Base-by-base conservation (phyloP, 192 early-diverging fungal genomes). In the Entomortierella parvispora region DNA sequence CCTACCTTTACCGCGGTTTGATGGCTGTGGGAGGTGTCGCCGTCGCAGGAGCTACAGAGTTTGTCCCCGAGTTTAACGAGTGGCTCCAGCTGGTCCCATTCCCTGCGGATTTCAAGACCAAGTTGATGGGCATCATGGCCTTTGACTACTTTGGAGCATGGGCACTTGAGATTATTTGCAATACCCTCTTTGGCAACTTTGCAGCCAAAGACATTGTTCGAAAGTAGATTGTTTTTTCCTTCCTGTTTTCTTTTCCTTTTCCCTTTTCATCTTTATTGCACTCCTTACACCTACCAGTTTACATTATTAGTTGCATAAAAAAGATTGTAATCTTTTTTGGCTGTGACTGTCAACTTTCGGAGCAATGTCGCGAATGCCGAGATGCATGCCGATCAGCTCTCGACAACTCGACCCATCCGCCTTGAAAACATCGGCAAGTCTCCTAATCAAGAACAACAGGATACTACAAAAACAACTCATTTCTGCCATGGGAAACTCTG, bases 41-140 rank as follows among this genome's bases (percentile, higher is more conserved):
- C 4, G 85, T 94, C 9, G 81, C 92, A 22, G 94, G 94, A 54
- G 98, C 95, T 6, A 90, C 90, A n/a, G 96, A 99, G 82, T 64
- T 94, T 49, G 88, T 92, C 28, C 90, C 92, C 20, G 93, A 91
- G 56, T 82, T 98, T 47, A 99, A 99, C 83, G 90, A 91, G 60
- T 87, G 87, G 65, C 89, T 99, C 70, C 91, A 96, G 81, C 85
- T 98, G 44, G 97, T 98, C 18, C 89, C 89, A 3, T 94, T 97
- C 87, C 96, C 95, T 42, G 91, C 83, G 44, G 87, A 86, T 47
- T 99, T 97, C 87, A 92, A 93, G 80, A 80, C 88, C 67, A 87
- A 90, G 53, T 68, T 99, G 59, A 86, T 94, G 45, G 77, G 85
- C 14, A 89, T 90, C 53, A 97, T 99, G 95, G 85, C 92, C 4